Evolutionary conservation across 768 basidiomycete species (phyloP).

Genomic region (Xanthoconium stramineum): DNA sequence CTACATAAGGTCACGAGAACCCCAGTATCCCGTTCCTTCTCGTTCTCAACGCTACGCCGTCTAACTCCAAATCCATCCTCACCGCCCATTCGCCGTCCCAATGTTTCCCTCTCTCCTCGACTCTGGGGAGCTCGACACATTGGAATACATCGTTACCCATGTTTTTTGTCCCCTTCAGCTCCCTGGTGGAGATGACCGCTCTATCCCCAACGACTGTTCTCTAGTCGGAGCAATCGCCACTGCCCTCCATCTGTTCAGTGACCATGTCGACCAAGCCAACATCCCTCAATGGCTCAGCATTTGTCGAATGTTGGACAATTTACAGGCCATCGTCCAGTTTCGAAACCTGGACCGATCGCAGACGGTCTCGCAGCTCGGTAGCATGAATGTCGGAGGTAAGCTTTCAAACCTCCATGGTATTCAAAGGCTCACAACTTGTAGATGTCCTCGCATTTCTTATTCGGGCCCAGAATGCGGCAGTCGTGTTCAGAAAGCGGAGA

Average conservation of each 20-base stretch:
- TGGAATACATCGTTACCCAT: background rate
- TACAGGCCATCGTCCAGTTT: background rate
- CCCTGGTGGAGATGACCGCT: slow-evolving; percentile 6
- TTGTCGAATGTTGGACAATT: background rate
- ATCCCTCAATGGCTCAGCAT: background rate
- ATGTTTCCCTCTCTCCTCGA: slow-evolving; percentile 8
- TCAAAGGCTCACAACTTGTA: slow-evolving; percentile 12
- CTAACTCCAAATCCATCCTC: no score
- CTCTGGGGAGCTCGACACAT: background rate
- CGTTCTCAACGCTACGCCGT: no score
- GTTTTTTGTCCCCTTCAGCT: background rate
- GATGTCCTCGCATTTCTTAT: slow-evolving; percentile 34
- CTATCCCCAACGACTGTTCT: background rate
- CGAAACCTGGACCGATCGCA: background rate
- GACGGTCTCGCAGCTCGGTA: background rate
- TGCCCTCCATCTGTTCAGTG: background rate
- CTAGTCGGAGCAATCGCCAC: background rate
- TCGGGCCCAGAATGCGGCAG: slow-evolving; percentile 35
- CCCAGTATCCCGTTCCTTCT: no score
- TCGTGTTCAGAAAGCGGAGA: slow-evolving; percentile 35
- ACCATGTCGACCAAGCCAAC: background rate
- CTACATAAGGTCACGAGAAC: no score
- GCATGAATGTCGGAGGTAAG: background rate
- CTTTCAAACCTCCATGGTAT: background rate
- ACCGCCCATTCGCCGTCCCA: background rate